These are phyloP conservation scores for Pestalotiopsis sp. DNA, from an alignment of 2,329 filamentous ascomycete species.

Conservation along the genomic window DNA sequence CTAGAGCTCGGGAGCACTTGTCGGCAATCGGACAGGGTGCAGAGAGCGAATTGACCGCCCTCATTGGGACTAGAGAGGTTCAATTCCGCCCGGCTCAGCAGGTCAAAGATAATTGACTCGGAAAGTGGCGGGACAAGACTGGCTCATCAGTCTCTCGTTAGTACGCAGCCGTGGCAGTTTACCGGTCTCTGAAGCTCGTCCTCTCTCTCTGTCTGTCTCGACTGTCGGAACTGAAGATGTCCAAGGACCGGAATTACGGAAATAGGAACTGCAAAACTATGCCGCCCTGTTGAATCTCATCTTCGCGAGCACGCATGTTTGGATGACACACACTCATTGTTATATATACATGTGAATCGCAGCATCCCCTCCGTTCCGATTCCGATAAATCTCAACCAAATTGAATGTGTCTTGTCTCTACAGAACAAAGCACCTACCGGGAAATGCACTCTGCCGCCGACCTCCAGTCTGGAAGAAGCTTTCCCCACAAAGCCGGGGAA, in stretches of 20 bases:
- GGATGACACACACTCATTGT: too few species aligned
- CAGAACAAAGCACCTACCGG: not conserved
- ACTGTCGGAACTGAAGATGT: too few species aligned
- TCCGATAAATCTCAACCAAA: not conserved
- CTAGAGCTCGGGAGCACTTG: constrained; percentile 22
- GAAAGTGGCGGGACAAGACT: constrained; percentile 25
- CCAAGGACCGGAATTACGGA: too few species aligned
- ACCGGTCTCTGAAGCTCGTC: not conserved
- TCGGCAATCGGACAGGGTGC: constrained; percentile 28
- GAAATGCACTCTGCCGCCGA: not conserved
- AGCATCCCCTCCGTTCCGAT: not conserved
- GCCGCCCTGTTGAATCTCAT: too few species aligned
- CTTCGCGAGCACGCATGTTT: too few species aligned
- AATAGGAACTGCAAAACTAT: too few species aligned
- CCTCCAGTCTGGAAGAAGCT: not conserved
- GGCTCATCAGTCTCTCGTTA: not conserved
- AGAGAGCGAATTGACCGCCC: not conserved
- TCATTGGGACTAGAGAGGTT: constrained; percentile 1
- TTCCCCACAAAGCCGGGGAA: constrained; percentile 7
- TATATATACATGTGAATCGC: too few species aligned
- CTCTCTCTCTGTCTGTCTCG: too few species aligned
- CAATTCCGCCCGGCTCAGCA: constrained; percentile 4
- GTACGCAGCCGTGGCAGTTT: constrained; percentile 3
- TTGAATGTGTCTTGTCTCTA: not conserved
- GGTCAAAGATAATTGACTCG: constrained; percentile 14